Evolutionary conservation across 108 stramenopile species (phyloP).

Genomic region (Bacterosira constricta): DNA sequence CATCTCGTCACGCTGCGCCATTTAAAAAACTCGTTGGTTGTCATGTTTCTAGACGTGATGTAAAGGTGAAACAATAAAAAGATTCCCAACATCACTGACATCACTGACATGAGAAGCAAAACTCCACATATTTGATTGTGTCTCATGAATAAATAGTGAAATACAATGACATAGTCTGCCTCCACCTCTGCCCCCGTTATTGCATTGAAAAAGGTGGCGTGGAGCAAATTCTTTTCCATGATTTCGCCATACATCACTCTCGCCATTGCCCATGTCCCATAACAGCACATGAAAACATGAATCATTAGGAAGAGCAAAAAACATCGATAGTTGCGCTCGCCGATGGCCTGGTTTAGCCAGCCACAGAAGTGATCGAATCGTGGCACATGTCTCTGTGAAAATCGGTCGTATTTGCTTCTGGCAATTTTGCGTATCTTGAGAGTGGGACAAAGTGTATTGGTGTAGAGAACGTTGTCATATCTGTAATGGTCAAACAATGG

Average conservation of each 20-base stretch:
- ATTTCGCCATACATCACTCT: constrained; percentile 56
- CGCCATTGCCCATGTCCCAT: constrained; percentile 60
- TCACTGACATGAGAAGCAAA: constrained; percentile 33
- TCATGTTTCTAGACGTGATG: constrained; percentile 54
- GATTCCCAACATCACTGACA: constrained; percentile 23
- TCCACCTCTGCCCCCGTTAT: constrained; percentile 64
- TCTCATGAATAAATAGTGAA: constrained; percentile 68
- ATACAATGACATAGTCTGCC: constrained; percentile 53
- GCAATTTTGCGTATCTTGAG: constrained; percentile 69
- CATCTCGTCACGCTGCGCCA: constrained; percentile 73
- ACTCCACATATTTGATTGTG: constrained; percentile 26
- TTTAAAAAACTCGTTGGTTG: constrained; percentile 89
- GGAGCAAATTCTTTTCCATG: constrained; percentile 58
- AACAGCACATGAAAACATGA: constrained; percentile 81
- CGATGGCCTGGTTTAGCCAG: constrained; percentile 86
- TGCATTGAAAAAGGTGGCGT: constrained; percentile 73
- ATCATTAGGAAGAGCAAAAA: constrained; percentile 80
- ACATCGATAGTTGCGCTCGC: constrained; percentile 90
- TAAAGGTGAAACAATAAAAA: constrained; percentile 37
- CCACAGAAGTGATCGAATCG: constrained; percentile 93
- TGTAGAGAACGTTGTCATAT: constrained; percentile 82
- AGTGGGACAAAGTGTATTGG: constrained; percentile 62
- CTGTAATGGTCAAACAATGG: constrained; percentile 79
- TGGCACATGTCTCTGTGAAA: constrained; percentile 60
- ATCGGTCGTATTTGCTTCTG: constrained; percentile 83